A percentile compares a stretch with the other conserved stretches of the same genome.
Evolutionary conservation across 2,329 filamentous ascomycete species (phyloP).

Genomic region (Aspergillaceae sp.): DNA sequence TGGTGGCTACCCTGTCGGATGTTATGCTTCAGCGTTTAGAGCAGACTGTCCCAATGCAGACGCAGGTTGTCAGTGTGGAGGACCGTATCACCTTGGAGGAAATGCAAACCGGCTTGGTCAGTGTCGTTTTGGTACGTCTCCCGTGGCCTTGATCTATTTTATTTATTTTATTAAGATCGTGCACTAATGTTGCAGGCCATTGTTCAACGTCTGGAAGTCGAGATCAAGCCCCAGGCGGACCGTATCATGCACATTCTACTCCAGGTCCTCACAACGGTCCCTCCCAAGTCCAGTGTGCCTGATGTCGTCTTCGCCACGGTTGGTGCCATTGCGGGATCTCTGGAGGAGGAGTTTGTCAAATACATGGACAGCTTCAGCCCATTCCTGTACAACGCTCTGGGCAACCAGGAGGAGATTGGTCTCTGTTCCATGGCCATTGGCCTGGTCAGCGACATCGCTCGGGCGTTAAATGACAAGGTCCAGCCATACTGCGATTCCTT

Average conservation of each 20-base stretch:
- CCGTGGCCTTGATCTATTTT: neutral
- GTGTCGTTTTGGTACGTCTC: slow-evolving; percentile 60
- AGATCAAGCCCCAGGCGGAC: slow-evolving; percentile 83
- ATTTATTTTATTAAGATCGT: neutral
- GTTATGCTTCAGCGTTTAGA: slow-evolving; percentile 87
- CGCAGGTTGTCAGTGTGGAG: slow-evolving; percentile 92
- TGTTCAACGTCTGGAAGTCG: slow-evolving; percentile 80
- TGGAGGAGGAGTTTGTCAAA: slow-evolving; percentile 88
- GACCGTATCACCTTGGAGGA: slow-evolving; percentile 94
- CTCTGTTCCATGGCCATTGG: slow-evolving; percentile 97
- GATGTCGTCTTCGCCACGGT: slow-evolving; percentile 90
- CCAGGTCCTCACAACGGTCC: slow-evolving; percentile 66
- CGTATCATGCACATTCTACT: slow-evolving; percentile 87
- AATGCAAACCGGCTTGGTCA: slow-evolving; percentile 92
- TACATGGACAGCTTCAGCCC: slow-evolving; percentile 96
- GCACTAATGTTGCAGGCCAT: slow-evolving; percentile 49
- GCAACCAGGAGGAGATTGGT: slow-evolving; percentile 89
- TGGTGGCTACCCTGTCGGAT: slow-evolving; percentile 74
- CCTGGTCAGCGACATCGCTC: slow-evolving; percentile 90
- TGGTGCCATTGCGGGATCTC: slow-evolving; percentile 79
- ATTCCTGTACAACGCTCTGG: slow-evolving; percentile 86
- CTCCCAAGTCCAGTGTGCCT: slow-evolving; percentile 83
- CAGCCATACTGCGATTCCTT: slow-evolving; percentile 94
- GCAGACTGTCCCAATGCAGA: slow-evolving; percentile 79
- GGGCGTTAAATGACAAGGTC: slow-evolving; percentile 79